These are phyloP conservation scores for Hippophae rhamnoides DNA, from an alignment of 306 rosid species.

Conservation along the genomic window DNA sequence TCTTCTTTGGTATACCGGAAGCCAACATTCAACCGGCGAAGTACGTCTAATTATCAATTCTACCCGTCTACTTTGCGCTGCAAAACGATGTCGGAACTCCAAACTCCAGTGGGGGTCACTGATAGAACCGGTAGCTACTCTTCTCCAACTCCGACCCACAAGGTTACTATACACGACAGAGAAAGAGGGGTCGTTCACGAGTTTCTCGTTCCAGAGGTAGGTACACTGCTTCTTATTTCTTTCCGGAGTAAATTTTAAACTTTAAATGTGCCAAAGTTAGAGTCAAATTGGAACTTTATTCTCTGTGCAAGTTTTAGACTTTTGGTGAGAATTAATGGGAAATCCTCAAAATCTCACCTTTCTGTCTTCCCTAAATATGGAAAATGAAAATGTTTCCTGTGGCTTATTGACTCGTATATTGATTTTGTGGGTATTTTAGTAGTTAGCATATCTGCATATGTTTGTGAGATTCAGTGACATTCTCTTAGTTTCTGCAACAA, in stretches of 20 bases:
- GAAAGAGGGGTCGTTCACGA: conserved; percentile 74
- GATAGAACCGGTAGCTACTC: conserved; percentile 20
- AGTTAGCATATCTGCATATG: no score
- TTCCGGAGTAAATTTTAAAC: neutral
- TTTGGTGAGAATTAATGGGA: no score
- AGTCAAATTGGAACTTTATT: no score
- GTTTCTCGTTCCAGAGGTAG: conserved; percentile 85
- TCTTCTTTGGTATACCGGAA: conserved; percentile 22
- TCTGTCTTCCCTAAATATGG: no score
- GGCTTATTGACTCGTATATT: no score
- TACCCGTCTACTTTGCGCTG: conserved; percentile 32
- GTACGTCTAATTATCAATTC: conserved; percentile 1
- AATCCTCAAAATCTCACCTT: no score
- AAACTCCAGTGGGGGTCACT: conserved; percentile 27
- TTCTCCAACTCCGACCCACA: conserved; percentile 49
- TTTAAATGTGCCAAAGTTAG: neutral
- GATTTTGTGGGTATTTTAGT: no score
- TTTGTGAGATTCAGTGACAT: no score
- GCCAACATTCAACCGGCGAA: conserved; percentile 15
- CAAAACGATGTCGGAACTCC: conserved; percentile 45
- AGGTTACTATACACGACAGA: conserved; percentile 78
- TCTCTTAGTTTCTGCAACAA: no score
- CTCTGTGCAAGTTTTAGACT: no score
- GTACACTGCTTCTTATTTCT: neutral
- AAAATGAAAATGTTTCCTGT: no score